Conservation (phyloP, 306 rosid species). For the Inga laurina region DNA sequence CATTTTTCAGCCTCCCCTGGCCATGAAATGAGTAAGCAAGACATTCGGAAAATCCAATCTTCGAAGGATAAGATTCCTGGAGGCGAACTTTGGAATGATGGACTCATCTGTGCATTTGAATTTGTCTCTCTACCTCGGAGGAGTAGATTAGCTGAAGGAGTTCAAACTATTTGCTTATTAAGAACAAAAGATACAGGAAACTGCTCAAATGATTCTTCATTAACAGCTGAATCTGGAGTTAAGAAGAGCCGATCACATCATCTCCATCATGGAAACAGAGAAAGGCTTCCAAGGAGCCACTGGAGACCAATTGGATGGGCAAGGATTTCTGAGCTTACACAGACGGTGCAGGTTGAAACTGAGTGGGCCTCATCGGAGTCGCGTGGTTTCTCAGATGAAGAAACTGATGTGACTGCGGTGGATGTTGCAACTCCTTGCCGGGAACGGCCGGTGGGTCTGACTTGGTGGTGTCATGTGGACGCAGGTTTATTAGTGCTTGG, state of each 20-base stretch:
- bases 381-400: slow-evolving; percentile 41
- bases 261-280: slow-evolving; percentile 18
- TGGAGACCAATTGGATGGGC: slow-evolving; percentile 72
- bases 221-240: slow-evolving; percentile 19
- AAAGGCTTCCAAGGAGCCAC: slow-evolving; percentile 41
- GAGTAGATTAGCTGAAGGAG: slow-evolving; percentile 8
- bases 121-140: slow-evolving; percentile 38
- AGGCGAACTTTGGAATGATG: slow-evolving; percentile 58
- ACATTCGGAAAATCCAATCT: slow-evolving; percentile 20
- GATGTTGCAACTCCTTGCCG: slow-evolving; percentile 80
- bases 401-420: slow-evolving; percentile 49
- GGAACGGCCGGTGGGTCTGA: slow-evolving; percentile 84
- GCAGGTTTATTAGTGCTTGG: slow-evolving; percentile 64
- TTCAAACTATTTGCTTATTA: not conserved
- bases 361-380: slow-evolving; percentile 36
- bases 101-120: slow-evolving; percentile 72
- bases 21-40: slow-evolving; percentile 37
- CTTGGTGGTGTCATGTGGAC: slow-evolving; percentile 95
- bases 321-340: slow-evolving; percentile 58
- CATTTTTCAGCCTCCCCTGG: slow-evolving; percentile 21
- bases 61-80: slow-evolving; percentile 22
- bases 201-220: slow-evolving; percentile 23
- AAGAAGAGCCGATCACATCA: slow-evolving; percentile 24
- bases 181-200: slow-evolving; percentile 22
- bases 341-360: slow-evolving; percentile 40